These are phyloP conservation scores for Pseudopediastrum boryanum DNA, from an alignment of 139 green algal genomes.

Conservation along the genomic window DNA sequence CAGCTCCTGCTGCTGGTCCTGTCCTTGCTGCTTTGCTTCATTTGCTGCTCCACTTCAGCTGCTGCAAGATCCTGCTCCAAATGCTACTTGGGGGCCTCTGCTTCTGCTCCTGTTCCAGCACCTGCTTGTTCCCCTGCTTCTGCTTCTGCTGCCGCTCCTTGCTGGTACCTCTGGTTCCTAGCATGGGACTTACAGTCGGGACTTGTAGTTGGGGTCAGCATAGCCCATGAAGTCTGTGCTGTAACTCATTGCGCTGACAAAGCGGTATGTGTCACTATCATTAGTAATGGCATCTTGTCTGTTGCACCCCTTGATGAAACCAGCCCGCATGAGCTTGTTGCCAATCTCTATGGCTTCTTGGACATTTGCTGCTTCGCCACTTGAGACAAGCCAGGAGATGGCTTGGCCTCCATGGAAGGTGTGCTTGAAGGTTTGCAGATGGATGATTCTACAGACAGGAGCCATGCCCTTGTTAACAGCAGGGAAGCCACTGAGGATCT, in stretches of 20 bases:
- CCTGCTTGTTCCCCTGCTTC: too few species aligned
- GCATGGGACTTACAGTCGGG: too few species aligned
- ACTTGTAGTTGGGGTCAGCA: too few species aligned
- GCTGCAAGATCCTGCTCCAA: too few species aligned
- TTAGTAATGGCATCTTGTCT: constrained; percentile 26
- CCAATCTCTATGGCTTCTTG: constrained; percentile 28
- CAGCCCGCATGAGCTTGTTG: constrained; percentile 35
- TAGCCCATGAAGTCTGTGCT: too few species aligned
- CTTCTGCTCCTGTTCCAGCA: too few species aligned
- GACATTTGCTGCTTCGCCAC: not conserved
- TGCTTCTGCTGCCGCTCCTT: not conserved
- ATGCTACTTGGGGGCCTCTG: too few species aligned
- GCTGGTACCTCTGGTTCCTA: constrained; percentile 9
- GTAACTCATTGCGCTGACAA: constrained; percentile 22
- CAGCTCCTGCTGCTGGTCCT: too few species aligned
- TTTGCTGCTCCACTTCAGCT: too few species aligned
- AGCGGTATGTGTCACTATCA: constrained; percentile 28
- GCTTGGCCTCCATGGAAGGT: constrained; percentile 40
- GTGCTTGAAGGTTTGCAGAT: constrained; percentile 33
- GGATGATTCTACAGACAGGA: constrained; percentile 26
- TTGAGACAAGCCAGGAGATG: constrained; percentile 23
- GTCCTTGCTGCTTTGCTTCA: too few species aligned
- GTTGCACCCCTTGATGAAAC: constrained; percentile 39
- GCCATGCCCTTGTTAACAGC: not conserved
- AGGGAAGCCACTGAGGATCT: not conserved